phyloP scores from a whole-genome alignment of 169 alveolate genomes.

The Plasmodium ovale region DNA sequence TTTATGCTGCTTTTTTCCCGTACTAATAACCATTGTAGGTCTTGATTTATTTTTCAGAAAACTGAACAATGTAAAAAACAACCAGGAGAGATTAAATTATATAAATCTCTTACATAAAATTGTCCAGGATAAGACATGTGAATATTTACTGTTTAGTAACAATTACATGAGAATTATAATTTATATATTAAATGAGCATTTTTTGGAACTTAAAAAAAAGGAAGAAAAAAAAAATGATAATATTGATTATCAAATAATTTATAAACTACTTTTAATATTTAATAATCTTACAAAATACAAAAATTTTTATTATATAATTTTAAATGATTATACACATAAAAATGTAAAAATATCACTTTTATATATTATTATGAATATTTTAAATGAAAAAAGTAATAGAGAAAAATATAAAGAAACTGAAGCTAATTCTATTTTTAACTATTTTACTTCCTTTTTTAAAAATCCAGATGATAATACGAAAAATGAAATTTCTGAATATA shows the following conservation, averaged over 20 bases:
- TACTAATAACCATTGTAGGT: slow-evolving; percentile 19
- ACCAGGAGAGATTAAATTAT: slow-evolving; percentile 50
- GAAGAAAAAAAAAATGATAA: slow-evolving; percentile 57
- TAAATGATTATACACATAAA: slow-evolving; percentile 72
- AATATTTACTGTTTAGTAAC: slow-evolving; percentile 38
- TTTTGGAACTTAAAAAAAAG: slow-evolving; percentile 23
- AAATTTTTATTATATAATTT: slow-evolving; percentile 44
- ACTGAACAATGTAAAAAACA: slow-evolving; percentile 46
- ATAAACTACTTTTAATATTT: slow-evolving; percentile 59
- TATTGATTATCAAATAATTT: slow-evolving; percentile 63
- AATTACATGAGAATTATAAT: slow-evolving; percentile 72
- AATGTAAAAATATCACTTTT: slow-evolving; percentile 63
- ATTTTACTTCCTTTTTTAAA: slow-evolving; percentile 62
- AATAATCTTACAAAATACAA: slow-evolving; percentile 55
- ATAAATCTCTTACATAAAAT: slow-evolving; percentile 54
- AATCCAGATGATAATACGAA: slow-evolving; percentile 16
- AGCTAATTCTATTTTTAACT: slow-evolving; percentile 49
- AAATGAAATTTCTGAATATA: neutral
- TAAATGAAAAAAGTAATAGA: slow-evolving; percentile 34
- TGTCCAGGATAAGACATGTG: slow-evolving; percentile 56
- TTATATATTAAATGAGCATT: slow-evolving; percentile 64
- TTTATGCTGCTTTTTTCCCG: neutral
- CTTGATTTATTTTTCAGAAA: slow-evolving; percentile 62
- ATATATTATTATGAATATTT: slow-evolving; percentile 71
- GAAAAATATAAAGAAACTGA: slow-evolving; percentile 72